phyloP scores from a whole-genome alignment of 495 filamentous ascomycete genomes.

The Aspergillus mulundensis region DNA sequence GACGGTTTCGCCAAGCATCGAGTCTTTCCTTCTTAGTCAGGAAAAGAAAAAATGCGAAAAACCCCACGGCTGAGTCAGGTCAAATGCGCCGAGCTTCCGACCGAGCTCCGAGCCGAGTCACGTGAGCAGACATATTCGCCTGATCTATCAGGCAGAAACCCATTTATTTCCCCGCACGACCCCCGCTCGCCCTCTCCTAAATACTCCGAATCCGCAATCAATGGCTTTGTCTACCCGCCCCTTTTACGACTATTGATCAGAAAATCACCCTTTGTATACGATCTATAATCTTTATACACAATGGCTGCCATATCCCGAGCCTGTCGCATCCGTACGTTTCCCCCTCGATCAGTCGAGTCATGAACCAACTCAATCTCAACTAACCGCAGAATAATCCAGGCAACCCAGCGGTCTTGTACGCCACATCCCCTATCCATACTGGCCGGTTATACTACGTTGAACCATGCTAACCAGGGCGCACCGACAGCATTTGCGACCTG shows the following conservation, averaged over 20 bases:
- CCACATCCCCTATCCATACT: background rate
- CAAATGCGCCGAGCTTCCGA: no score
- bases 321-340: constrained; percentile 35
- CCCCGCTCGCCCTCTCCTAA: background rate
- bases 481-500: constrained; percentile 89
- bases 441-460: background rate
- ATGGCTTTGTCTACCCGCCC: background rate
- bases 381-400: constrained; percentile 37
- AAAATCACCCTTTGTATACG: background rate
- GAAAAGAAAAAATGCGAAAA: constrained; percentile 5
- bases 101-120: background rate
- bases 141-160: background rate
- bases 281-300: constrained; percentile 8
- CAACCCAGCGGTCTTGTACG: constrained; percentile 67
- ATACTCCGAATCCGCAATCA: background rate
- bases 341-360: background rate
- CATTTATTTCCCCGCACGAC: constrained; percentile 4
- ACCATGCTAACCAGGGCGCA: constrained; percentile 7
- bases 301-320: constrained; percentile 32
- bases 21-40: constrained; percentile 3
- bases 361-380: constrained; percentile 4
- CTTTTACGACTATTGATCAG: no score
- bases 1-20: constrained; percentile 14
- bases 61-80: background rate
- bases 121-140: background rate